Evolutionary conservation across 352 stramenopile species (phyloP), one percentile per base, ranked within the genome.

Genomic region (Phytopythium kandeliae): DNA sequence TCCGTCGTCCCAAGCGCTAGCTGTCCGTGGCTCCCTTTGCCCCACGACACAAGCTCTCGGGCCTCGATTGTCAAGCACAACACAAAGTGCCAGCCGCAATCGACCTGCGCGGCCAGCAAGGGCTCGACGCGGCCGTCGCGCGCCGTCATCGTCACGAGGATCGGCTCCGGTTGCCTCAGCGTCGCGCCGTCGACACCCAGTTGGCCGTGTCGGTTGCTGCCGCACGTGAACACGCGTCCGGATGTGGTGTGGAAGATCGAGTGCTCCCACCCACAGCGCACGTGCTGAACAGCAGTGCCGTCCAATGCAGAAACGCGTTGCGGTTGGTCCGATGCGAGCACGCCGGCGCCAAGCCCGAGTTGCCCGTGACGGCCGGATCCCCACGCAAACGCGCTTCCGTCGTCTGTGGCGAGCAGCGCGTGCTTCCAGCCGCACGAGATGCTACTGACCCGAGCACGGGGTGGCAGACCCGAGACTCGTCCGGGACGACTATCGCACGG

Each of bases 391-490:
- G 79, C 74, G 1, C 69, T 53, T 1, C 77, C 74, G 31, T 71
- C 59, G 40, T 48, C 53, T 15, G 77, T 75, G 8, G 61, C 63
- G 0, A 94, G 43, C 42, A 94, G 61, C 11, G 74, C 86, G 58
- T 94, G 83, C 31, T 94, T 94, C 83, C 83, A 94, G 6, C 83
- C 80, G 58, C 83, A 91, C 0, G 83, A 67, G 37, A 94, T 48
- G 37, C 75, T 87, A 25, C 57, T n/a, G 40, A 90, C 68, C 19
- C 61, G 54, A 15, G 82, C 55, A 8, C 40, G 34, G 1, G 15
- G 28, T 50, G 58, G 49, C 13, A 83, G 51, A 19, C 53, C 46
- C 21, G 48, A 6, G 33, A 73, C 54, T n/a, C 58, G 31, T 9
- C 42, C 25, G 17, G 54, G 46, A 8, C 54, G 15, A 3, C 25